Evolutionary conservation across 768 basidiomycete genomes (phyloP).

Genomic region (Leucocoprinus birnbaumii): DNA sequence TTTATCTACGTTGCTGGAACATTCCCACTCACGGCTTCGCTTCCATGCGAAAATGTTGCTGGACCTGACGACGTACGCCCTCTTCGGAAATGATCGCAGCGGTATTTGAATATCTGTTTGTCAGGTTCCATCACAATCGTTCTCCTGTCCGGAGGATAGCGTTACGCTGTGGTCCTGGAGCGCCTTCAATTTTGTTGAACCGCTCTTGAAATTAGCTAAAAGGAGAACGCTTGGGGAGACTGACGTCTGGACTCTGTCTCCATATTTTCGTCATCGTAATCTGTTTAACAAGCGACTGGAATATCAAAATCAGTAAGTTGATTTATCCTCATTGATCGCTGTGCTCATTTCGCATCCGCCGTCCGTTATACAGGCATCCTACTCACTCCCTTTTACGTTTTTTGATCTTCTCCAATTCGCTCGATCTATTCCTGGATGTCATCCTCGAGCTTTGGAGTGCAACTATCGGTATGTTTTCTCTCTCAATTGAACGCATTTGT

Average conservation of each 20-base stretch:
- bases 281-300: constrained; percentile 61
- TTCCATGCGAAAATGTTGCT: constrained; percentile 49
- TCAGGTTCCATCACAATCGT: constrained; percentile 45
- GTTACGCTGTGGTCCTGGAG: constrained; percentile 65
- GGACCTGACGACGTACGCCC: constrained; percentile 41
- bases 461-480: constrained; percentile 36
- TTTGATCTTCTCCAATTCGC: constrained; percentile 61
- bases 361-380: constrained; percentile 40
- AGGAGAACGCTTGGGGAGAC: constrained; percentile 44
- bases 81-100: not conserved
- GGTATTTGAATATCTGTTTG: not conserved
- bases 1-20: constrained; percentile 55
- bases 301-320: constrained; percentile 41
- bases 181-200: constrained; percentile 62
- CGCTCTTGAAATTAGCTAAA: constrained; percentile 51
- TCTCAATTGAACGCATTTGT: not conserved
- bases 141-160: constrained; percentile 64
- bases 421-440: constrained; percentile 64
- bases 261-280: constrained; percentile 65
- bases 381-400: constrained; percentile 59
- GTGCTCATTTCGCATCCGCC: not conserved
- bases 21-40: constrained; percentile 44
- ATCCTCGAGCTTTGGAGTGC: constrained; percentile 59
- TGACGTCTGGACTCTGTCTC: constrained; percentile 66
- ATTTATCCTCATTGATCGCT: not conserved